Evolutionary conservation across 805 yeast genomes (phyloP), one percentile per base, ranked within the genome.

Genomic region (Jamesozyma spencerorum): DNA sequence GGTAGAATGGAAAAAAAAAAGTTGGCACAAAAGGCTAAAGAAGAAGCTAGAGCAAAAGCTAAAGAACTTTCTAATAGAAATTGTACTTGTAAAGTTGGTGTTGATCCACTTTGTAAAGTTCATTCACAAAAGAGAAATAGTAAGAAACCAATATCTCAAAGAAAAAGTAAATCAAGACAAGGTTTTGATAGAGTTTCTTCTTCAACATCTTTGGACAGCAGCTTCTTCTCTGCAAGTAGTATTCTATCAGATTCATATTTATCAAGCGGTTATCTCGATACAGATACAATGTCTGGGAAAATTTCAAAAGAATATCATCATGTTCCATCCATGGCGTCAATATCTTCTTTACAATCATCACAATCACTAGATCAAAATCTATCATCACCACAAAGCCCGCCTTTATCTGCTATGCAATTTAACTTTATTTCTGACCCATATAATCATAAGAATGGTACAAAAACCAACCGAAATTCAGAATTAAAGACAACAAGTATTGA

Each of bases 1-100:
- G 78, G 79, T 10, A 70, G 75, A 48, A 68, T 70, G 64, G 75
- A 42, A 60, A 69, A 58, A 48, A 65, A 37, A 64, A 64, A 44
- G 60, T 43, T 47, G 35, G 62, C 57, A 13, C 62, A 58, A 46
- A 52, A 50, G 44, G 57, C 57, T 13, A 53, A 58, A 37, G 61
- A 58, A 29, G 60, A 56, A 24, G 59, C 62, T n/a, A 45, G 54
- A 27, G 47, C 53, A n/a, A 48, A 50, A 40, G 53, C 54, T 8
- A 49, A 53, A 31, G 49, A 51, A 46, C 36, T 42, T 39, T 50
- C 48, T 42, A 47, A 34, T 53, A 68, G 29, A 51, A 65, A 39
- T 34, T 66, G 71, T 46, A 48, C 53, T 15, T 66, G 71, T 17
- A 19, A 10, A 17, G 26, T 22, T 45, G 58, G 51, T 6, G 47